Conservation (phyloP, 352 stramenopile species). For the Globisporangium carolinianum region DNA sequence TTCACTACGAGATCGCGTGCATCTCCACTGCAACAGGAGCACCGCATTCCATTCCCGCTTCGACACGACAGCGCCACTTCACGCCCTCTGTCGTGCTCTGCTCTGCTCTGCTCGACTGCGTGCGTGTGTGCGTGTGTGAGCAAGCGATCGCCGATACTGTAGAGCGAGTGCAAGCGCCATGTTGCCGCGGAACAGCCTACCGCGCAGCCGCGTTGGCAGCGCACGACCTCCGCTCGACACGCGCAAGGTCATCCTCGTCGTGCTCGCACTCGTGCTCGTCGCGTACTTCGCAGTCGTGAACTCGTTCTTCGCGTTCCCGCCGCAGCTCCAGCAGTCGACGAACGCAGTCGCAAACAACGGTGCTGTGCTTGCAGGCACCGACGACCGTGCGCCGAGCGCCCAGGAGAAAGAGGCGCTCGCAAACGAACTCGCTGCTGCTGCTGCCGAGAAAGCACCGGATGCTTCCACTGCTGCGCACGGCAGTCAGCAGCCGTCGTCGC, state of each 20-base stretch:
- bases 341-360: conserved; percentile 1
- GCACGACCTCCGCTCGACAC: conserved; percentile 19
- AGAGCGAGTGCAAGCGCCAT: conserved; percentile 8
- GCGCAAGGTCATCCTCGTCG: conserved; percentile 48
- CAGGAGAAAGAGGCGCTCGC: conserved; percentile 10
- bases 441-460: conserved; percentile 2
- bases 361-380: conserved; percentile 1
- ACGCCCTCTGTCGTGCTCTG: too few species aligned
- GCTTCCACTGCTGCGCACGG: background rate
- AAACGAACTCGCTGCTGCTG: conserved; percentile 9
- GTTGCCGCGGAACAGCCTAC: conserved; percentile 24
- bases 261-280: conserved; percentile 49
- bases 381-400: conserved; percentile 6
- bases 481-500: background rate
- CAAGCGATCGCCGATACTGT: too few species aligned
- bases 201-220: conserved; percentile 1
- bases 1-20: too few species aligned
- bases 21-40: too few species aligned
- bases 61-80: too few species aligned
- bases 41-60: too few species aligned
- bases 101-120: too few species aligned
- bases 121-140: too few species aligned
- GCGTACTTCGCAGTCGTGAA: conserved; percentile 63
- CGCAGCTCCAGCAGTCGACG: background rate
- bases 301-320: conserved; percentile 49